Evolutionary conservation across 352 stramenopile genomes (phyloP), one percentile per base, ranked within the genome.

Genomic region (Pythium dissimile): DNA sequence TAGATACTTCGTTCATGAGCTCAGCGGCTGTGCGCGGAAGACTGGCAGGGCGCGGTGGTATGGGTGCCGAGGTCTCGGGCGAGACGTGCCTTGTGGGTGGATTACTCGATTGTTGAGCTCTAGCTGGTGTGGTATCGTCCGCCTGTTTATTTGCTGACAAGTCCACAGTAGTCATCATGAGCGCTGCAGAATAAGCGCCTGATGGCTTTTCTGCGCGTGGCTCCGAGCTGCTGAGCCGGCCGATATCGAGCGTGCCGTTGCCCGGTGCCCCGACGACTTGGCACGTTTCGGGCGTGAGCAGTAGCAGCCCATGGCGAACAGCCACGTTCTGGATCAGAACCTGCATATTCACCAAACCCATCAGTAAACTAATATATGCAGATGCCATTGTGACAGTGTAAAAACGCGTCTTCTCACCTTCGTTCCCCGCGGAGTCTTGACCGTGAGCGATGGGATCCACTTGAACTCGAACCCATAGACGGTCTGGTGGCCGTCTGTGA

Each of bases 401-500:
- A 12, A 24, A 37, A 9, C 23, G 26, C 2, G 15, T 20, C 6
- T 21, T 9, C 55, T 9, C 46, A 78, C 73, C 66, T 93, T 93
- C 24, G 77, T 81, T 20, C 83, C 80, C 31, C 79, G 67, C 4
- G 70, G 60, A 3, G 84, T 73, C 18, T 72, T 76, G 21, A 84
- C 58, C 27, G 66, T 87, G 49, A 93, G 71, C 34, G 70, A 55
- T 9, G 73, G 70, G 18, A 93, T 59, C 46, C 73, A 71, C 23
- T 51, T 69, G 63, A 73, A 89, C 58, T 94, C 84, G 42, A 94
- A 92, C 24, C 75, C 84, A 43, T 75, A 92, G 0, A 81, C 73
- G 38, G 89, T 62, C 69, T 91, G 80, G 43, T 88, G 62, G 10
- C 82, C 84, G 53, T 94, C 82, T 12, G 82, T 94, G 31, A 94